These are phyloP conservation scores for Boletales sp. DNA, from an alignment of 768 basidiomycete species.

Conservation along the genomic window DNA sequence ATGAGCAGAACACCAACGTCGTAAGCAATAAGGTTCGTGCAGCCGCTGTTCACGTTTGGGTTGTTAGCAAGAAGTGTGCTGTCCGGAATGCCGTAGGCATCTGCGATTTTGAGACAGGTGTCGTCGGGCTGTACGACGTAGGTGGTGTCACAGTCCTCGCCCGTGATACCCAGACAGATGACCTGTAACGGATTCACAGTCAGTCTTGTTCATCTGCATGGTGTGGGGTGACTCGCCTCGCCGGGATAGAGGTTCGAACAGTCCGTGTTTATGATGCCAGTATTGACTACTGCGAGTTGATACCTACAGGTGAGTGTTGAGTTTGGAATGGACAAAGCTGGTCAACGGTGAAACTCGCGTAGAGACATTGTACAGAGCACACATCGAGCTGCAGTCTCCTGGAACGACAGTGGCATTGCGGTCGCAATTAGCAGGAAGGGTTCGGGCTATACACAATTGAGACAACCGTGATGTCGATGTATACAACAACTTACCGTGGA, in stretches of 20 bases:
- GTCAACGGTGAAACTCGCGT: constrained; percentile 40
- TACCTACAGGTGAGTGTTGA: constrained; percentile 32
- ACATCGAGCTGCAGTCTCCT: constrained; percentile 68
- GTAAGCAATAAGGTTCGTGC: constrained; percentile 52
- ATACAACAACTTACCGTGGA: constrained; percentile 12
- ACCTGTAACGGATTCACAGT: not conserved
- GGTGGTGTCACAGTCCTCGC: constrained; percentile 54
- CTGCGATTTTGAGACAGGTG: constrained; percentile 45
- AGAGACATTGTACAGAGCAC: constrained; percentile 54
- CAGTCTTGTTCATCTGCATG: not conserved
- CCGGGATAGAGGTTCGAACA: constrained; percentile 56
- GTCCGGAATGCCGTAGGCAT: constrained; percentile 38
- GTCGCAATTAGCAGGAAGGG: constrained; percentile 43
- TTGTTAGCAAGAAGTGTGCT: constrained; percentile 56
- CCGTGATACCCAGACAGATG: constrained; percentile 53
- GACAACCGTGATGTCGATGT: not conserved
- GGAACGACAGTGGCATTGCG: constrained; percentile 54
- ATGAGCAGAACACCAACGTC: constrained; percentile 41
- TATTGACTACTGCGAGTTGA: constrained; percentile 56
- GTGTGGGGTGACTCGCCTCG: constrained; percentile 32
- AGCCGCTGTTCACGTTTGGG: constrained; percentile 52
- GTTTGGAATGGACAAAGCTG: not conserved
- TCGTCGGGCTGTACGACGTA: constrained; percentile 48
- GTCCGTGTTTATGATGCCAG: constrained; percentile 41
- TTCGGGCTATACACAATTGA: constrained; percentile 34